Percentiles rank a stretch among this genome's conserved stretches.
Conservation (phyloP, 257 asterid species). For the Dorcoceras hygrometricum region DNA sequence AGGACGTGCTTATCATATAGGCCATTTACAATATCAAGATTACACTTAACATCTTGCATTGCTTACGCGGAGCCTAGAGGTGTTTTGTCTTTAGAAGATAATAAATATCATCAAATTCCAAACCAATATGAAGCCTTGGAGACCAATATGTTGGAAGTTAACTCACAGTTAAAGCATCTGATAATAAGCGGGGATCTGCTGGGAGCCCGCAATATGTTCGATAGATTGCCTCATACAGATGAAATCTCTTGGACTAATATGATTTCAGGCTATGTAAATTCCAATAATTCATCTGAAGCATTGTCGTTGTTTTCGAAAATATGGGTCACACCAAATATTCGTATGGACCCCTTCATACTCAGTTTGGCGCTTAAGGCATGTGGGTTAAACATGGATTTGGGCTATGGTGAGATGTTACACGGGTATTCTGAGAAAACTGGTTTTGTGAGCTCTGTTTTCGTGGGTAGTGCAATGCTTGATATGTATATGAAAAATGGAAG, state of each 20-base stretch:
- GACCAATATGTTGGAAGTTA: conserved; percentile 40
- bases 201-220: conserved; percentile 73
- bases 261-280: conserved; percentile 68
- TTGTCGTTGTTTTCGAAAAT: conserved; percentile 60
- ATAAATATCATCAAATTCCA: conserved; percentile 17
- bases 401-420: conserved; percentile 56
- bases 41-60: conserved; percentile 32
- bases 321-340: conserved; percentile 43
- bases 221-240: conserved; percentile 62
- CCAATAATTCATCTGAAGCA: conserved; percentile 59
- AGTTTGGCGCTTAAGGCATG: conserved; percentile 84
- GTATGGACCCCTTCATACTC: conserved; percentile 72
- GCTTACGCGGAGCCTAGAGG: conserved; percentile 38
- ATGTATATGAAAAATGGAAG: conserved; percentile 75
- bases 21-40: conserved; percentile 35
- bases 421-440: conserved; percentile 57
- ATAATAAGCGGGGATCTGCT: conserved; percentile 46
- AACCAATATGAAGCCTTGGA: conserved; percentile 27
- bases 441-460: conserved; percentile 62
- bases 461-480: conserved; percentile 78
- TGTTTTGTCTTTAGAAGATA: conserved; percentile 26
- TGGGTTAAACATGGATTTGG: conserved; percentile 38
- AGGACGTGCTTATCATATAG: conserved; percentile 19
- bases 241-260: conserved; percentile 81
- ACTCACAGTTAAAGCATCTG: conserved; percentile 47